phyloP scores from a whole-genome alignment of 768 basidiomycete genomes.

The Auricularia auricula-judae region DNA sequence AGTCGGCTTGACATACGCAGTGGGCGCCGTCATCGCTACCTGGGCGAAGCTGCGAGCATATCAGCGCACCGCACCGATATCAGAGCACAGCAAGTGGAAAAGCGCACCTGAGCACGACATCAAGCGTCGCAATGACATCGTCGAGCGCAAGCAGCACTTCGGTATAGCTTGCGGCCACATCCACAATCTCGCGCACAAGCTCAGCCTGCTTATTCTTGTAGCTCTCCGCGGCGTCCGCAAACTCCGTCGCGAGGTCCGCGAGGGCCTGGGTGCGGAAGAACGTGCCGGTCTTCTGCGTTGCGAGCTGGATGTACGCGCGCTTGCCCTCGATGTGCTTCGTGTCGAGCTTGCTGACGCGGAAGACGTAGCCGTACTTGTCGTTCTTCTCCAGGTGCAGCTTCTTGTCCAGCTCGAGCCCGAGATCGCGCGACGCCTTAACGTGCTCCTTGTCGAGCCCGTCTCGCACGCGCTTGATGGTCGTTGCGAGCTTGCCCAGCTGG shows the following conservation, averaged over 20 bases:
- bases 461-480: slow-evolving; percentile 37
- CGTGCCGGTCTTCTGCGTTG: slow-evolving; percentile 74
- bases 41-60: slow-evolving; percentile 64
- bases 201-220: slow-evolving; percentile 70
- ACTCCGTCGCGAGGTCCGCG: slow-evolving; percentile 62
- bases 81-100: neutral
- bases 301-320: slow-evolving; percentile 71
- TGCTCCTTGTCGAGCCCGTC: slow-evolving; percentile 83
- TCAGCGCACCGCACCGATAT: slow-evolving; percentile 4
- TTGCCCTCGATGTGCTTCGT: slow-evolving; percentile 53
- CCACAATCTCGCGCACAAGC: slow-evolving; percentile 86
- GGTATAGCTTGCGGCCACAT: slow-evolving; percentile 93
- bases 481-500: slow-evolving; percentile 54
- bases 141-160: slow-evolving; percentile 81
- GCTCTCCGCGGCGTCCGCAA: slow-evolving; percentile 48
- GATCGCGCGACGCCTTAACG: slow-evolving; percentile 48
- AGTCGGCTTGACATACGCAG: slow-evolving; percentile 79
- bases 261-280: slow-evolving; percentile 78
- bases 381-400: slow-evolving; percentile 94
- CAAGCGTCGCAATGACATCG: slow-evolving; percentile 75
- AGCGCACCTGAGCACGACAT: slow-evolving; percentile 75
- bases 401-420: slow-evolving; percentile 80
- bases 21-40: slow-evolving; percentile 77
- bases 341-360: slow-evolving; percentile 86
- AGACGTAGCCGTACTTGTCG: slow-evolving; percentile 80